Evolutionary conservation across 106 monocot genomes (phyloP), one percentile per base, ranked within the genome.

Genomic region (Cymbidium sinense): DNA sequence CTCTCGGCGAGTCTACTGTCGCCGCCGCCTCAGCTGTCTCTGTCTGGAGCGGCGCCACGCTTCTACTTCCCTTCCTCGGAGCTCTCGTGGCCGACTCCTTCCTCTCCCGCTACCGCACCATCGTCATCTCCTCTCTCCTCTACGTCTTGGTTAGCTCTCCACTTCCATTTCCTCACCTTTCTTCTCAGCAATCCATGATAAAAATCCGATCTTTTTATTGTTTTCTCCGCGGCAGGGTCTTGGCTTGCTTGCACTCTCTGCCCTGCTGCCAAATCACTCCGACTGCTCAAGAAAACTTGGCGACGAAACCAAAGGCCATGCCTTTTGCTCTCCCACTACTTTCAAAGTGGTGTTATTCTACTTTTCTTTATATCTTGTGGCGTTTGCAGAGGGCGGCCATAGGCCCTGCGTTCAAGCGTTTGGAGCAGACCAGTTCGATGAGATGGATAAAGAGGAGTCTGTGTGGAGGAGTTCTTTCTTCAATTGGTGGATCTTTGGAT

Each of bases 401-500:
- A 89, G 79, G 74, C 91, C 91, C 0, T 92, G 89, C 43, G 85
- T 76, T 18, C 83, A 81, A 58, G 91, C 91, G 1, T 92, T 92
- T 19, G 91, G 86, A 0, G 91, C 91, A 0, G 91, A 91, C 25
- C 91, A 91, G 52, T 91, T 91, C 72, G 91, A 89, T 55, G 65
- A 74, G 34, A 70, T 79, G 30, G 87, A 92, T 18, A 76, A 76
- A 5, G 62, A 36, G 44, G 91, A 92, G 54, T 10, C 70, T 73
- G 31, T 43, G n/a, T 78, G 84, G 23, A 82, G 76, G 76, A 78
- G 79, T 64, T 87, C 89, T 74, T 89, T 92, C 87, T 92, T 92
- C 89, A 92, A 92, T 36, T 92, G 89, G 89, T 83, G 81, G 87
- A 87, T 78, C 77, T 87, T 92, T 19, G 82, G 77, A 2, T 25